Evolutionary conservation across 768 basidiomycete species (phyloP), one percentile per base, ranked within the genome.

Genomic region (Trametes sanguinea): DNA sequence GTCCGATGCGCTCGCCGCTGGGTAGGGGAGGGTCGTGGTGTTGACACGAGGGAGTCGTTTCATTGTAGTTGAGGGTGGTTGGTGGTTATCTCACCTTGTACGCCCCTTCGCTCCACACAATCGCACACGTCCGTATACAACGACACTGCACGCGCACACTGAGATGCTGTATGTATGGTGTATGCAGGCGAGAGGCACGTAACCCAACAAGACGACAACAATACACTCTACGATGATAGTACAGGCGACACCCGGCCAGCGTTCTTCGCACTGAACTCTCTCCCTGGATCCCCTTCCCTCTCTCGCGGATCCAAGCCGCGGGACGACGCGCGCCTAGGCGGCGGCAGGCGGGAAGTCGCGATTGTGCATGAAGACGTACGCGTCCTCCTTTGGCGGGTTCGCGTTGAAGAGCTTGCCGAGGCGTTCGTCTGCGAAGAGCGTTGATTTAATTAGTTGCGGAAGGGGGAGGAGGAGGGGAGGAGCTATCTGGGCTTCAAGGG

Each of bases 361-460:
- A 58, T 68, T 68, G 67, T 65, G 81, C 69, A 82, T 76, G 78
- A 86, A 94, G 47, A 84, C 76, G 66, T 92, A 96, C 30, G 76
- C 74, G 57, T 96, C 94, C 74, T 95, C 94, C 42, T 84, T 86
- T 1, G 85, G 74, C 6, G 92, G 90, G 4, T 73, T 75, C 10
- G 83, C 79, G 72, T 88, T 88, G 65, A 86, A 86, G 29, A 83
- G 61, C 56, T 74, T 80, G 10, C 82, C 89, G 7, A 94, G 82
- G 39, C 77, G 77, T 68, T 91, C 86, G 72, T 93, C 90, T 89
- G 71, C 13, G 35, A 2, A 9, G 27, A 37, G 11, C 6, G 35
- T 6, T 6, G 11, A 37, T 6, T 6, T 11, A 37, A 1, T 37
- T 37, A 37, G 35, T 11, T 37, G 35, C 6, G 35, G 22, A 22